These are phyloP conservation scores for Daldinia sp. DNA, from an alignment of 2,329 filamentous ascomycete genomes.

Conservation along the genomic window DNA sequence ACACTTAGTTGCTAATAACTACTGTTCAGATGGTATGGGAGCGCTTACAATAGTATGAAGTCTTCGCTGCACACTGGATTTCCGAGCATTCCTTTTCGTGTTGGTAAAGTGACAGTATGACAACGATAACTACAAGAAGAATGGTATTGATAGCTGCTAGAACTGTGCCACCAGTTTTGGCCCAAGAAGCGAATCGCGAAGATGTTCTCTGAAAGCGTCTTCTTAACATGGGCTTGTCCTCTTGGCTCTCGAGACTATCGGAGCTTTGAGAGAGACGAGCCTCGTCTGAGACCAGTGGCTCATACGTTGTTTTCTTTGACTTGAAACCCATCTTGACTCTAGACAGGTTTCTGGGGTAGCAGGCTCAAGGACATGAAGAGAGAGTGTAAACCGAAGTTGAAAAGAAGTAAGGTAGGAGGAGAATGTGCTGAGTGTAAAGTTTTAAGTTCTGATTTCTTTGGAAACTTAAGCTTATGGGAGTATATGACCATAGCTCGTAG, in stretches of 20 bases:
- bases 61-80: slow-evolving; percentile 17
- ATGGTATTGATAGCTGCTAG: slow-evolving; percentile 3
- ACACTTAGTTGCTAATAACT: background rate
- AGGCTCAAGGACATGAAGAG: background rate
- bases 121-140: background rate
- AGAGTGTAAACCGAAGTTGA: background rate
- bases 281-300: slow-evolving; percentile 21
- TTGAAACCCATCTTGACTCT: slow-evolving; percentile 7
- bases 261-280: slow-evolving; percentile 20
- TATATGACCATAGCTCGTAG: background rate
- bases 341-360: background rate
- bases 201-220: slow-evolving; percentile 16
- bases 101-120: slow-evolving; percentile 13
- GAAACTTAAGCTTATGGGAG: background rate
- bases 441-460: background rate
- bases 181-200: slow-evolving; percentile 11
- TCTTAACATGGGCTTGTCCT: slow-evolving; percentile 13
- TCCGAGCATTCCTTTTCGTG: slow-evolving; percentile 17
- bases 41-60: slow-evolving; percentile 23
- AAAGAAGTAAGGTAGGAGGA: background rate
- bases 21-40: background rate
- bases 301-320: slow-evolving; percentile 19
- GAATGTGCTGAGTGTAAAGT: background rate
- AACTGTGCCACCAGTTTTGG: background rate
- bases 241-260: slow-evolving; percentile 20